Base-by-base conservation (phyloP, 2,329 filamentous ascomycete genomes). In the Achaetomium macrosporum region DNA sequence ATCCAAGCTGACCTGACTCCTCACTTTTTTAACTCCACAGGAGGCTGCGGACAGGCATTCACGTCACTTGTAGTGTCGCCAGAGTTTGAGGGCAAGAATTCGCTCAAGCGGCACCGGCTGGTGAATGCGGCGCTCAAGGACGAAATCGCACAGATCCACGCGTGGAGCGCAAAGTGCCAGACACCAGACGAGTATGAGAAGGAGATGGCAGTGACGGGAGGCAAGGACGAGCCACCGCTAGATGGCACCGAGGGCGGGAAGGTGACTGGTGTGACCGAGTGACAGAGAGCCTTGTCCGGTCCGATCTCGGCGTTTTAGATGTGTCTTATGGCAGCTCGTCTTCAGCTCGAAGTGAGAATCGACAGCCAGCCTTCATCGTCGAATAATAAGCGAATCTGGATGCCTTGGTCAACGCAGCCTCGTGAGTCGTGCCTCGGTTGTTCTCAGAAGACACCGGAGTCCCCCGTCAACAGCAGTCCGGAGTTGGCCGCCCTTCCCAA, bases 151-250 rank as follows among this genome's bases (percentile, higher is more conserved):
- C 82, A 81, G 59, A 95, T 96, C 63, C 91, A 96, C 74, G 91
- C 91, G 37, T 96, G 91, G 91, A 95, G 89, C 51, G 89, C 90
- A 29, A 95, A 90, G 72, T 96, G 91, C 69, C 87, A 90, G 73
- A 96, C 91, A 9, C 88, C 89, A 0, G 88, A 90, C 64, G 89
- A 96, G 74, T 95, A 87, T 83, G 82, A 30, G 3, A 55, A 51
- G 31, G 80, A 86, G 70, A 69, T 66, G 62, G 70, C 69, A 7
- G 64, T 63, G 6, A 63, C 65, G 8, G 67, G 60, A 53, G 59
- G 54, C 12, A 55, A 58, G 12, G 63, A 63, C 15, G 61, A 61
- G 15, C 73, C 73, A 37, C 69, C 73, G 0, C 50, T 75, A 55
- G 70, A 75, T 13, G 74, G 75, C 8, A 76, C 73, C 0, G 68